Base-by-base conservation (phyloP, 768 basidiomycete genomes). In the Clitopilus passeckerianus region DNA sequence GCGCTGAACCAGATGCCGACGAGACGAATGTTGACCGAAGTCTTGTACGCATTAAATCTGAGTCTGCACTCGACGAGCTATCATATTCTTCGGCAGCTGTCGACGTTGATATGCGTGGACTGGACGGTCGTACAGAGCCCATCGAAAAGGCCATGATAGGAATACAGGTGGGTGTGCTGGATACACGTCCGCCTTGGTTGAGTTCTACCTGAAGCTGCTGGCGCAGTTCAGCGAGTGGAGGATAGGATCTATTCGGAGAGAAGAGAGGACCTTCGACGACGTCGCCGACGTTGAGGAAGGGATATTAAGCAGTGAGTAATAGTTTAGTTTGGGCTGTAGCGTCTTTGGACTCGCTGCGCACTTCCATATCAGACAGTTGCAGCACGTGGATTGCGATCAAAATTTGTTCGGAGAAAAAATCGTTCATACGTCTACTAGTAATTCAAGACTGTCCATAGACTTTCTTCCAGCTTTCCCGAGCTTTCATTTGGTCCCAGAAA, bases 401-500 rank as follows among this genome's bases (percentile, higher is more conserved):
- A 22, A n/a, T 24, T 55, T 37, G 22, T 59, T 20, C n/a, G 27
- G 43, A 10, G 30, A 70, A 68, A 85, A 69, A 77, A 81, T 57
- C 85, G 61, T 4, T 77, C 81, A 15, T 68, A 50, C 6, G 3
- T 41, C 12, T 41, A 41, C n/a, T 5, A 20, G 5, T 50, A 14
- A 18, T 20, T 22, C 22, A 18, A 50, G 10, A 18, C 46, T 41
- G 66, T 7, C 63, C 77, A 67, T 85, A 89, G 58, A 90, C 81
- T 64, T 79, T 81, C 72, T 85, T 81, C 85, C 89, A 92, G 72
- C 90, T 91, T n/a, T 74, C 70, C 61, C 91, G 71, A 65, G 80
- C 77, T 64, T 79, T 78, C 69, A 90, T 75, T 2, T 75, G 77
- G 61, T 88, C 84, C 90, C 92, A 95, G 69, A 91, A 91, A 33